Evolutionary conservation across 192 early-diverging fungal genomes (phyloP).

Genomic region (Neocallimastix lanati): DNA sequence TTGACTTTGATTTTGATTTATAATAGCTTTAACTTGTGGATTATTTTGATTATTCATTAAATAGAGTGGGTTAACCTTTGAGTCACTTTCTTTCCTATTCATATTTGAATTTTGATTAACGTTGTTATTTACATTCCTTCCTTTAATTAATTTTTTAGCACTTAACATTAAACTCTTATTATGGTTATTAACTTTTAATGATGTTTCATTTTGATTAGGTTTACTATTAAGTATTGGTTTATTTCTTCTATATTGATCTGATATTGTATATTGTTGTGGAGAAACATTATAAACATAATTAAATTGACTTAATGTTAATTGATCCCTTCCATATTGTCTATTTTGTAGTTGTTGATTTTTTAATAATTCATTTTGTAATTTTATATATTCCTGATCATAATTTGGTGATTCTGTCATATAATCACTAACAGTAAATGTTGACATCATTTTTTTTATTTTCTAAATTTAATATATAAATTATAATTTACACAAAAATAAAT

Average conservation of each 20-base stretch:
- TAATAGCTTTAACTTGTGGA: too few relatives aligned
- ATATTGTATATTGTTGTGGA: not conserved
- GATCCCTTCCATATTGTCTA: not conserved
- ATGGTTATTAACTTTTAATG: not conserved
- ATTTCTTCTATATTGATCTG: not conserved
- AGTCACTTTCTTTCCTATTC: not conserved
- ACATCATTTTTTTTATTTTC: not conserved
- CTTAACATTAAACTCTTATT: not conserved
- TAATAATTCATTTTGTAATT: not conserved
- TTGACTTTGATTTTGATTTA: too few relatives aligned
- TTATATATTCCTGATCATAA: not conserved
- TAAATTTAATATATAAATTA: too few relatives aligned
- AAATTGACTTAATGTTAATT: not conserved
- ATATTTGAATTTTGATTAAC: too few relatives aligned
- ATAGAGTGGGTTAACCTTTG: not conserved
- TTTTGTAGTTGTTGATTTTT: not conserved
- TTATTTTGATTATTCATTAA: not conserved
- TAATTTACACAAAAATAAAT: too few relatives aligned
- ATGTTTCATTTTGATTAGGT: not conserved
- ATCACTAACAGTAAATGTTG: not conserved
- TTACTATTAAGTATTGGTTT: not conserved
- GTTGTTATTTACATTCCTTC: not conserved
- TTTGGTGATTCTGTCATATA: not conserved
- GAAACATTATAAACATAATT: not conserved
- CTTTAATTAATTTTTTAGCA: not conserved